These are phyloP conservation scores for Diaporthe aspalathi DNA, from an alignment of 2,329 filamentous ascomycete genomes.

Conservation along the genomic window DNA sequence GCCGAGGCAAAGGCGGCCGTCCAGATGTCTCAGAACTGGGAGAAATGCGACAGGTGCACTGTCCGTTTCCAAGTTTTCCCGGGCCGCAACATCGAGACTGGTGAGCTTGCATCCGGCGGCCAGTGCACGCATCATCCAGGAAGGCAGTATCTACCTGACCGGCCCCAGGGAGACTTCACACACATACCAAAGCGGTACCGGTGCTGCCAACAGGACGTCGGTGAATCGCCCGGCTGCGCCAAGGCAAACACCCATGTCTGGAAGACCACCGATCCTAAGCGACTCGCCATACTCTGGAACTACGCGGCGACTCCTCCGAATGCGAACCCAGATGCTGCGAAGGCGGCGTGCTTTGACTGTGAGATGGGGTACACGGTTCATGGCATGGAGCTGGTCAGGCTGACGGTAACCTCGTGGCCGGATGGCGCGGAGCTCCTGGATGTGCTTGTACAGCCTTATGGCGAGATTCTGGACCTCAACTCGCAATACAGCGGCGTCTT, in stretches of 20 bases:
- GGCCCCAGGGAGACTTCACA: conserved; percentile 66
- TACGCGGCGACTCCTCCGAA: conserved; percentile 83
- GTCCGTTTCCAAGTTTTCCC: conserved; percentile 93
- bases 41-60: conserved; percentile 88
- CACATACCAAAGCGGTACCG: conserved; percentile 72
- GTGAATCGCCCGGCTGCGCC: conserved; percentile 80
- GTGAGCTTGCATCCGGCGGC: conserved; percentile 80
- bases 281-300: conserved; percentile 81
- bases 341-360: conserved; percentile 89
- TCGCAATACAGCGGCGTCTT: conserved; percentile 91
- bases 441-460: conserved; percentile 84
- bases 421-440: conserved; percentile 80
- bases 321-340: conserved; percentile 57
- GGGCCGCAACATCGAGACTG: conserved; percentile 81
- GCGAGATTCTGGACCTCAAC: conserved; percentile 90
- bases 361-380: conserved; percentile 96
- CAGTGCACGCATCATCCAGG: conserved; percentile 85
- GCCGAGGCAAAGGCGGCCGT: conserved; percentile 73
- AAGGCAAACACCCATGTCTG: conserved; percentile 82
- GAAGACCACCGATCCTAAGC: conserved; percentile 80
- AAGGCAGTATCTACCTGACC: conserved; percentile 70
- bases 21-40: conserved; percentile 78
- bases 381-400: conserved; percentile 87
- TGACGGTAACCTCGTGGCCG: conserved; percentile 92
- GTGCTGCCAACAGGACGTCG: conserved; percentile 83